Evolutionary conservation across 805 yeast species (phyloP).

Genomic region (Tetrapisispora fleetii): DNA sequence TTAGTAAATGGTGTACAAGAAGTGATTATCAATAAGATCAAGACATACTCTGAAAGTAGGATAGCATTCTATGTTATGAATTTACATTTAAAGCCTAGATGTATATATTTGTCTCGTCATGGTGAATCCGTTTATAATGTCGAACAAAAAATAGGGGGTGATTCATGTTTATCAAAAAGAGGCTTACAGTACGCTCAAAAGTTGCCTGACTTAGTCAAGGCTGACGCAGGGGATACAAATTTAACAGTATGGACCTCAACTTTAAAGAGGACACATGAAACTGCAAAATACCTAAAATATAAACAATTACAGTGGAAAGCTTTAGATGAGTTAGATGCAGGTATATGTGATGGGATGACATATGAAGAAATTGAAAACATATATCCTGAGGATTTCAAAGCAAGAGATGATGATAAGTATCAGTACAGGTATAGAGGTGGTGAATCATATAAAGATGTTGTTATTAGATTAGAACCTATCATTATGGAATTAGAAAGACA

Average conservation of each 20-base stretch:
- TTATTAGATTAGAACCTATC: conserved; percentile 88
- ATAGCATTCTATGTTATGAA: conserved; percentile 95
- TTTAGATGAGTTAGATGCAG: conserved; percentile 92
- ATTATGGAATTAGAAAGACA: conserved; percentile 98
- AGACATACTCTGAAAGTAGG: conserved; percentile 80
- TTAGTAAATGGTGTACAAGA: conserved; percentile 81
- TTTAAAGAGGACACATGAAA: conserved; percentile 81
- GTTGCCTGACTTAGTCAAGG: conserved; percentile 64
- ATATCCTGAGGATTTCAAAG: conserved; percentile 91
- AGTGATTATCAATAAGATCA: conserved; percentile 78
- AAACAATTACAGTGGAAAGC: conserved; percentile 92
- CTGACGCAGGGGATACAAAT: conserved; percentile 47
- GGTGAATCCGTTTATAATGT: conserved; percentile 91
- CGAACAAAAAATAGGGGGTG: conserved; percentile 94
- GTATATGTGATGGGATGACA: conserved; percentile 94
- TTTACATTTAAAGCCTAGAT: conserved; percentile 82
- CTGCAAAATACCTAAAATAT: conserved; percentile 74
- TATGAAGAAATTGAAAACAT: conserved; percentile 79
- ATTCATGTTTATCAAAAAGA: conserved; percentile 72
- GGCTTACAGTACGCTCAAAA: conserved; percentile 77
- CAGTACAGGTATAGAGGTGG: conserved; percentile 96
- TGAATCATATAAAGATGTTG: conserved; percentile 92
- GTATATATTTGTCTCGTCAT: conserved; percentile 89
- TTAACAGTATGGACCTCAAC: conserved; percentile 96
- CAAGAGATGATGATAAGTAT: conserved; percentile 91